These are phyloP conservation scores for Chaetomium fimeti DNA, from an alignment of 495 filamentous ascomycete genomes.

Conservation along the genomic window DNA sequence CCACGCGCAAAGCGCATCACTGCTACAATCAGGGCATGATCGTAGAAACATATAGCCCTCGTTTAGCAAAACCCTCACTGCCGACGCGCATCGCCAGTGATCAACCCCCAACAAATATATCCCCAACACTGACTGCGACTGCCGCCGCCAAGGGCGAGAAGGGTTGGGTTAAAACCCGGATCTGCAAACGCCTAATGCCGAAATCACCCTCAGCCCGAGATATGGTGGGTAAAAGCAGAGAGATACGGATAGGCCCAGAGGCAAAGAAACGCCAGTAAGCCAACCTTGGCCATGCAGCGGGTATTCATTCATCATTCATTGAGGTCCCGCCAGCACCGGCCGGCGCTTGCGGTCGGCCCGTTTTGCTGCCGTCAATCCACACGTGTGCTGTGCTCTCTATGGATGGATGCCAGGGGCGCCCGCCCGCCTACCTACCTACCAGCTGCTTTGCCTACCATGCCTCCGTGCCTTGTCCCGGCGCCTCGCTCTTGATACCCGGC, in stretches of 20 bases:
- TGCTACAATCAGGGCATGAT: too few species aligned
- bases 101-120: neutral
- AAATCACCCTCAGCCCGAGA: slow-evolving; percentile 3
- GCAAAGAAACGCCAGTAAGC: neutral
- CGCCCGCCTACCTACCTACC: neutral
- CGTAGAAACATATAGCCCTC: neutral
- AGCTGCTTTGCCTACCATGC: too few species aligned
- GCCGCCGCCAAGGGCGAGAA: neutral
- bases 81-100: neutral
- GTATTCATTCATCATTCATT: slow-evolving; percentile 17
- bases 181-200: slow-evolving; percentile 10
- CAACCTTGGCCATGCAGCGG: slow-evolving; percentile 15
- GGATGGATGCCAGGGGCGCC: neutral
- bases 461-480: neutral
- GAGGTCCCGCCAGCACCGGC: slow-evolving; percentile 4
- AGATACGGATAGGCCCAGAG: neutral
- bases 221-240: slow-evolving; percentile 7
- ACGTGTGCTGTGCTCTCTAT: neutral
- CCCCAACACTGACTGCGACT: neutral
- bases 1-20: too few species aligned
- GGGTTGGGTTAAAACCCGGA: slow-evolving; percentile 3
- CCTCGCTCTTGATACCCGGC: slow-evolving; percentile 1
- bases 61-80: neutral
- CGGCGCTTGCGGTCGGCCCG: neutral
- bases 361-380: neutral